phyloP scores from a whole-genome alignment of 768 basidiomycete species.

The Boletus subcaerulescens region DNA sequence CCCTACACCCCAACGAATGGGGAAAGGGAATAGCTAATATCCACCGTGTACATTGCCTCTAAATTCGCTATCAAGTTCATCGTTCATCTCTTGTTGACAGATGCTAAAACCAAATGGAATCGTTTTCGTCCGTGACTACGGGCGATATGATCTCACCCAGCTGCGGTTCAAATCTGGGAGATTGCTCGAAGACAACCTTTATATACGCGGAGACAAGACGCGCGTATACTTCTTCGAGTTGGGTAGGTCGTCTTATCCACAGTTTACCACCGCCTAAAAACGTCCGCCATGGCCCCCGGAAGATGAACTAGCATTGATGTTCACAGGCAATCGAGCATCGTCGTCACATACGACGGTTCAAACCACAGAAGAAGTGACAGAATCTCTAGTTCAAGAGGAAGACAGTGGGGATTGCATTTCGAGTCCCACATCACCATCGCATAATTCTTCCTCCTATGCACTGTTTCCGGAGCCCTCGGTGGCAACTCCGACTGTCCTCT shows the following conservation, averaged over 20 bases:
- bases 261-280: not conserved
- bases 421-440: conserved; percentile 2
- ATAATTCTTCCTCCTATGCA: not conserved
- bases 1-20: conserved; percentile 95
- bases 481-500: not conserved
- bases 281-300: not conserved
- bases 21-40: conserved; percentile 75
- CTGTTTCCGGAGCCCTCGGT: not conserved
- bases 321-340: conserved; percentile 59
- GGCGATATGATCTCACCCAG: conserved; percentile 92
- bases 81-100: conserved; percentile 36
- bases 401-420: conserved; percentile 3
- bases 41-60: conserved; percentile 51
- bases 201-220: conserved; percentile 95
- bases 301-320: conserved; percentile 80
- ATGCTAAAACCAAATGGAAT: conserved; percentile 89
- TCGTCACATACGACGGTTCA: conserved; percentile 29
- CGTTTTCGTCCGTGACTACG: conserved; percentile 89
- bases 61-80: not conserved
- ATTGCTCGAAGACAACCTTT: conserved; percentile 90
- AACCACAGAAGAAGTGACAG: conserved; percentile 36
- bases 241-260: conserved; percentile 41
- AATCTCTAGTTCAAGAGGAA: conserved; percentile 24
- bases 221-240: conserved; percentile 95
- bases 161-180: conserved; percentile 87